These are phyloP conservation scores for Penstemon barbatus DNA, from an alignment of 257 asterid genomes.

Conservation along the genomic window DNA sequence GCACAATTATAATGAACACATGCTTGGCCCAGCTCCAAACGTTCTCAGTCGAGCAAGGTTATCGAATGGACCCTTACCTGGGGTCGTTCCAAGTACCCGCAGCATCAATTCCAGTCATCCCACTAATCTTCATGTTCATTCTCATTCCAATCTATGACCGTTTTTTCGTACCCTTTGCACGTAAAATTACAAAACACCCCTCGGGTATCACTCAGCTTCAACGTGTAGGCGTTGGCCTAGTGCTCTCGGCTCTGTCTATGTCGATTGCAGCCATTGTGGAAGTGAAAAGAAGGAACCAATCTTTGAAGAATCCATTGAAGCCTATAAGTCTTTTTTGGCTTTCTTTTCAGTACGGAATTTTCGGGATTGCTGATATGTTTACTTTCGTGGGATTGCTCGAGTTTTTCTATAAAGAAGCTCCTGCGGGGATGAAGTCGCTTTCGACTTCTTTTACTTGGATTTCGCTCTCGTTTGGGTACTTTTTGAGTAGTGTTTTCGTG, in stretches of 20 bases:
- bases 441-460: conserved; percentile 68
- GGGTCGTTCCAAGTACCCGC: conserved; percentile 64
- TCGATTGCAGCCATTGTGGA: conserved; percentile 52
- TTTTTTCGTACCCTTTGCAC: conserved; percentile 54
- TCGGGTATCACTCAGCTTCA: conserved; percentile 73
- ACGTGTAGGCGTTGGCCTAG: conserved; percentile 73
- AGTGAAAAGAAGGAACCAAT: conserved; percentile 36
- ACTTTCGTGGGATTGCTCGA: conserved; percentile 64
- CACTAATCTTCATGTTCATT: conserved; percentile 61
- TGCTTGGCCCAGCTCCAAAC: conserved; percentile 81
- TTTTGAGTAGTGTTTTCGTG: conserved; percentile 58
- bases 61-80: conserved; percentile 45
- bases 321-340: conserved; percentile 67
- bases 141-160: conserved; percentile 64
- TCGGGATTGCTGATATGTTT: conserved; percentile 77
- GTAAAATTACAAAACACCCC: conserved; percentile 55
- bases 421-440: conserved; percentile 64
- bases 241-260: conserved; percentile 69
- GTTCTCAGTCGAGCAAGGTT: conserved; percentile 69
- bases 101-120: conserved; percentile 65
- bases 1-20: conserved; percentile 78
- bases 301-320: conserved; percentile 28
- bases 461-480: conserved; percentile 59
- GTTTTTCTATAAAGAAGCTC: conserved; percentile 69
- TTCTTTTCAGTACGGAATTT: conserved; percentile 57